Evolutionary conservation across 331 rosid species (phyloP).

Genomic region (Acacia pycnantha): DNA sequence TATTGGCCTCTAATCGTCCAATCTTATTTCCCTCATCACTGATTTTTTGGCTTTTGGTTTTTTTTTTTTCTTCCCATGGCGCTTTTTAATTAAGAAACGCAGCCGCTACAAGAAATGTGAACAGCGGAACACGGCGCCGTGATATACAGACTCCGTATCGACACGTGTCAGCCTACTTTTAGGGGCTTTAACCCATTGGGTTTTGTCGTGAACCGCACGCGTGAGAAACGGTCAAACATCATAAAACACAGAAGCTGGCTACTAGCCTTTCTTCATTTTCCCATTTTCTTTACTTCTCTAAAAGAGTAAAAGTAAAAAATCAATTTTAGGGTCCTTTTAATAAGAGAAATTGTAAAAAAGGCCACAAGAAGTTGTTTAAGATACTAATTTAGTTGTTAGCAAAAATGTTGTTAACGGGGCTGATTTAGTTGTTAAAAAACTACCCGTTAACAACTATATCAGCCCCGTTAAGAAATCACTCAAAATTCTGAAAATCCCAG

Average conservation of each 20-base stretch:
- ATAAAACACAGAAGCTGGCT: neutral
- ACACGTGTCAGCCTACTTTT: slow-evolving; percentile 48
- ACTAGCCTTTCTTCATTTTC: neutral
- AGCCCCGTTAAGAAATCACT: no score
- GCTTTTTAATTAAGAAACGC: neutral
- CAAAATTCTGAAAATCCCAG: no score
- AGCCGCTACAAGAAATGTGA: neutral
- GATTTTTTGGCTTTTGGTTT: neutral
- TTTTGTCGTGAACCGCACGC: slow-evolving; percentile 59
- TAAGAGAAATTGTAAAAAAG: no score
- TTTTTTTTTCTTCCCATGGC: neutral
- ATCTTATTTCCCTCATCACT: neutral
- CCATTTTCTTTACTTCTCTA: neutral
- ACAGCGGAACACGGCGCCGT: slow-evolving; percentile 43
- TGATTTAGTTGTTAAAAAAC: no score
- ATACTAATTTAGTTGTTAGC: no score
- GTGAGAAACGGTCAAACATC: slow-evolving; percentile 57
- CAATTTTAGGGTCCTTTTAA: no score
- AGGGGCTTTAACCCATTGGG: slow-evolving; percentile 1
- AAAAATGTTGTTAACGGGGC: no score
- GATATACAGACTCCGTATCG: slow-evolving; percentile 16
- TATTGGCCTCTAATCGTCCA: neutral
- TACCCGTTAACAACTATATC: no score
- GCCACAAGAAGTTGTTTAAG: no score
- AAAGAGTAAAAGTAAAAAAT: no score